Percentiles rank a stretch among this genome's conserved stretches.
These are phyloP conservation scores for Parathielavia appendiculata DNA, from an alignment of 495 filamentous ascomycete genomes.

Conservation along the genomic window DNA sequence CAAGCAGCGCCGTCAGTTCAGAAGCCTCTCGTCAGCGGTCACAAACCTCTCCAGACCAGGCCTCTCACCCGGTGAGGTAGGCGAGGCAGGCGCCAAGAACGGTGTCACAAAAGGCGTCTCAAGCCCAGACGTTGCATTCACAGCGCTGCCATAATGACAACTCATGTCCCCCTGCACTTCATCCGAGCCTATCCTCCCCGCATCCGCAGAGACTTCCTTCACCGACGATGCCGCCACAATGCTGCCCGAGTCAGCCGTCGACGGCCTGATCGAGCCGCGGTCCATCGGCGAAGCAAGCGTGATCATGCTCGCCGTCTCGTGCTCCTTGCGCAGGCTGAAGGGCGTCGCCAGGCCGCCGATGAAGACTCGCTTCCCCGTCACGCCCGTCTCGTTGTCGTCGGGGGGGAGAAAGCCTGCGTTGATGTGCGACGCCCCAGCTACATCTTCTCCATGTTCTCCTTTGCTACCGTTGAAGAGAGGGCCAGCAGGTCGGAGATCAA, in stretches of 20 bases:
- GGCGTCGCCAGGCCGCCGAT: constrained; percentile 48
- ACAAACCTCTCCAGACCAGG: constrained; percentile 41
- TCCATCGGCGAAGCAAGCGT: constrained; percentile 41
- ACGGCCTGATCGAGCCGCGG: constrained; percentile 8
- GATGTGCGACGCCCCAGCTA: not conserved
- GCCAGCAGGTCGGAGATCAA: constrained; percentile 15
- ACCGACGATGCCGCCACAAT: not conserved
- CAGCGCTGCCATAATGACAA: not conserved
- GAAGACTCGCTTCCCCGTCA: constrained; percentile 44
- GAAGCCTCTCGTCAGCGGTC: constrained; percentile 34
- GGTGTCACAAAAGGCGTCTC: not conserved
- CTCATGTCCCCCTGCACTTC: not conserved
- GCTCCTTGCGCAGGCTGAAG: constrained; percentile 44
- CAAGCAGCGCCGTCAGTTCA: constrained; percentile 11
- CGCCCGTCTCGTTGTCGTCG: constrained; percentile 32
- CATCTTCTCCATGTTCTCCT: not conserved
- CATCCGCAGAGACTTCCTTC: not conserved
- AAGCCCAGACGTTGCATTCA: not conserved
- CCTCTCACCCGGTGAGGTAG: constrained; percentile 19
- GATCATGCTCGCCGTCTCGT: constrained; percentile 51
- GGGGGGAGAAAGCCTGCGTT: constrained; percentile 18
- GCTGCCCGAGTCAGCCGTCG: constrained; percentile 7
- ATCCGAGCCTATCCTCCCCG: not conserved
- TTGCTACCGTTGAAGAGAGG: not conserved
- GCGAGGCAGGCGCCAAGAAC: constrained; percentile 18